Conservation (phyloP, 176 grass and related monocot genomes). For the Alloteropsis semialata region DNA sequence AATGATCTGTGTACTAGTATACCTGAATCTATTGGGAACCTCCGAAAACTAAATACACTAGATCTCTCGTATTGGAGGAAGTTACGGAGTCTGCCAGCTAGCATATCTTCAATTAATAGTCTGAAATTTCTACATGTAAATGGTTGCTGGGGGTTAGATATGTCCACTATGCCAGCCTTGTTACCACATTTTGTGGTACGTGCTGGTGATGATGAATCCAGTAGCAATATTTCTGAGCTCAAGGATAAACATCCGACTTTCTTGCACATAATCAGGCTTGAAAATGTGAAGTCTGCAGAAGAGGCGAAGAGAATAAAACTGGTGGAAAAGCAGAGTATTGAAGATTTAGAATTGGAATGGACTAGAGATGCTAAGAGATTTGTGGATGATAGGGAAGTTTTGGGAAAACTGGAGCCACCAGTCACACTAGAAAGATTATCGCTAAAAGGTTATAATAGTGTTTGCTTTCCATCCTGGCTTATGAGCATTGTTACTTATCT, state of each 20-base stretch:
- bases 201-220: not conserved
- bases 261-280: too few relatives aligned
- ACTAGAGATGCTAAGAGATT: too few relatives aligned
- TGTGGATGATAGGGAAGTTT: too few relatives aligned
- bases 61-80: not conserved
- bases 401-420: not conserved
- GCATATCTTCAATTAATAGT: not conserved
- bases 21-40: not conserved
- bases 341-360: too few relatives aligned
- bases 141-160: not conserved
- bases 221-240: too few relatives aligned
- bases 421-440: not conserved
- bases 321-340: too few relatives aligned
- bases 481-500: not conserved
- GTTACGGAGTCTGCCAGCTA: not conserved
- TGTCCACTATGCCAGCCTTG: not conserved
- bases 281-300: too few relatives aligned
- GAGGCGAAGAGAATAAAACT: too few relatives aligned
- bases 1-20: not conserved
- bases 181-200: not conserved
- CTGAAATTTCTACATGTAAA: not conserved
- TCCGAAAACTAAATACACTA: not conserved
- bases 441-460: not conserved
- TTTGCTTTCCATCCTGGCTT: not conserved
- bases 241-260: too few relatives aligned